A percentile compares a stretch with the other conserved stretches of the same genome.
Conservation (phyloP, 208 protist species). For the Herpetomonas muscarum region DNA sequence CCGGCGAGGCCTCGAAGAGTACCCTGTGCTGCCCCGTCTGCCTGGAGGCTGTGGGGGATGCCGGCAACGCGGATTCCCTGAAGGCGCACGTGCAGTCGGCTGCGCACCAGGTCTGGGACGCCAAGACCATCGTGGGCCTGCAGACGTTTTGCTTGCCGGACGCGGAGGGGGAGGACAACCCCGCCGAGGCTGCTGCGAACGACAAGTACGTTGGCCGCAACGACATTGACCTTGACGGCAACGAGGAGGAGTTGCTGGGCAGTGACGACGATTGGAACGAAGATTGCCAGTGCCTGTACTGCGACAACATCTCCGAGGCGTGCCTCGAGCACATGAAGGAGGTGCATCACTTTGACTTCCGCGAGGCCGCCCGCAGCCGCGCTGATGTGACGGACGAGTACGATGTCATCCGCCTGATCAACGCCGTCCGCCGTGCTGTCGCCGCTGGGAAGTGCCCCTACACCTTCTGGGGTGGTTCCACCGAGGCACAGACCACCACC, state of each 20-base stretch:
- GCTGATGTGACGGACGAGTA: slow-evolving; percentile 57
- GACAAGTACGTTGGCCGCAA: slow-evolving; percentile 19
- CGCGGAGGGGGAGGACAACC: slow-evolving; percentile 6
- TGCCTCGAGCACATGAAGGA: slow-evolving; percentile 51
- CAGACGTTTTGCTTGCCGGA: slow-evolving; percentile 30
- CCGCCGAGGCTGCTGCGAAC: no score
- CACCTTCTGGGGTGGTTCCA: slow-evolving; percentile 12
- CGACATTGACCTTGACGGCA: slow-evolving; percentile 16
- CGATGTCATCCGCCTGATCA: slow-evolving; percentile 78
- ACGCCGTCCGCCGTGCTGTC: slow-evolving; percentile 52
- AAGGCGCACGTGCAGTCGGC: slow-evolving; percentile 15
- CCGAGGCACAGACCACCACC: slow-evolving; percentile 20
- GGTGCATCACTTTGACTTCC: slow-evolving; percentile 55
- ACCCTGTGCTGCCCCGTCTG: slow-evolving; percentile 62
- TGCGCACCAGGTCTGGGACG: slow-evolving; percentile 45
- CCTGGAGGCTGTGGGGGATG: slow-evolving; percentile 6
- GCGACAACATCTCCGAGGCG: slow-evolving; percentile 30
- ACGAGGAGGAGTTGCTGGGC: slow-evolving; percentile 39
- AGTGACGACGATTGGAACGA: slow-evolving; percentile 57
- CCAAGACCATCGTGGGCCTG: slow-evolving; percentile 38
- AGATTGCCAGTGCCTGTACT: slow-evolving; percentile 57
- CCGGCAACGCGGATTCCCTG: slow-evolving; percentile 3
- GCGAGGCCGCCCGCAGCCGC: slow-evolving; percentile 24
- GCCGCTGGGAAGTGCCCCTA: slow-evolving; percentile 23
- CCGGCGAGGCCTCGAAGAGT: background rate